A percentile compares a stretch with the other conserved stretches of the same genome.
Evolutionary conservation across 1,139 yeast species (phyloP).

Genomic region (Blastobotrys aristatus): DNA sequence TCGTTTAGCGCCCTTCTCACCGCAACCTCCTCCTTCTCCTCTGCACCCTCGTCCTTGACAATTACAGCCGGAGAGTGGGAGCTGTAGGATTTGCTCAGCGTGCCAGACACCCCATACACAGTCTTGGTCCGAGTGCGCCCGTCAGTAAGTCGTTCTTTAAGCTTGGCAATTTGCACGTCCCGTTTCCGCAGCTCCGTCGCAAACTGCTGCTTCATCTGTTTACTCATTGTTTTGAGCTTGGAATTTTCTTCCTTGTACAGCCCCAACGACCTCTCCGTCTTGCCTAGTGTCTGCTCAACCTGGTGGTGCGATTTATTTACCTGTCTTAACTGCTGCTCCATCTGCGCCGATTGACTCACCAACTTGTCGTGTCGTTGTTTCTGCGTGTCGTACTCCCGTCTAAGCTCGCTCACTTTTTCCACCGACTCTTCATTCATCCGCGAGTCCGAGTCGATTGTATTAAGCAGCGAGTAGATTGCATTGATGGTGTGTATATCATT

Average conservation of each 20-base stretch:
- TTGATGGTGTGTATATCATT: conserved; percentile 29
- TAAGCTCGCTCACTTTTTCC: conserved; percentile 12
- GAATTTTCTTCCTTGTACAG: conserved; percentile 13
- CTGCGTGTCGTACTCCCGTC: conserved; percentile 19
- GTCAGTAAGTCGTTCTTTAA: conserved; percentile 25
- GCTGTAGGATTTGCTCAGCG: conserved; percentile 21
- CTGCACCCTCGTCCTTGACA: not conserved
- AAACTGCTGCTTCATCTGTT: conserved; percentile 22
- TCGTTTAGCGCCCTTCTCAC: not conserved
- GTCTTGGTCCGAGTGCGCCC: conserved; percentile 17
- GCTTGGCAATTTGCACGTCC: conserved; percentile 25
- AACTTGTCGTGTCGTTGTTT: conserved; percentile 15
- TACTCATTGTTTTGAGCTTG: conserved; percentile 15
- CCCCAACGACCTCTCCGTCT: conserved; percentile 12
- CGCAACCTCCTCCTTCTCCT: not conserved
- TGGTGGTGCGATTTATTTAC: conserved; percentile 9
- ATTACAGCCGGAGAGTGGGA: conserved; percentile 16
- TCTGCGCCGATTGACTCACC: conserved; percentile 12
- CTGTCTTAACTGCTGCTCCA: conserved; percentile 19
- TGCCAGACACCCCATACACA: conserved; percentile 24
- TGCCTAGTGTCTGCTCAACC: conserved; percentile 17
- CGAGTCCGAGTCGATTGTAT: conserved; percentile 25
- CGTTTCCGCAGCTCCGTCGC: conserved; percentile 28
- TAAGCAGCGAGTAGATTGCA: conserved; percentile 27
- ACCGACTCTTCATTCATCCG: conserved; percentile 16